phyloP scores from a whole-genome alignment of 352 stramenopile species.

The Globisporangium cystogenes region DNA sequence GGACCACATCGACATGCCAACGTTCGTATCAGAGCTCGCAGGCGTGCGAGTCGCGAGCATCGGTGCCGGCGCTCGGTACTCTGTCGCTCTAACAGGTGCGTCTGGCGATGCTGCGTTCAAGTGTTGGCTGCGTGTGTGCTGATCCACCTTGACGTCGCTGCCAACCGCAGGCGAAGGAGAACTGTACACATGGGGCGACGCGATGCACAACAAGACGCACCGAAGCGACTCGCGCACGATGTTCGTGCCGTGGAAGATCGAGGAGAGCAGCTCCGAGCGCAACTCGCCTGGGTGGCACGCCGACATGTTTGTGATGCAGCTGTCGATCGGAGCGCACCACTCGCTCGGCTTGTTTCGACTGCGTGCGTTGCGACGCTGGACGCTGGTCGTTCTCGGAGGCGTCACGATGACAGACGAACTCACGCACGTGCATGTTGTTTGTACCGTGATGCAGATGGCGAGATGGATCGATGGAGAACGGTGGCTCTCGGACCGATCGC shows the following conservation, averaged over 20 bases:
- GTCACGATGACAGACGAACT: no score
- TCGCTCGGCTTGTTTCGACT: constrained; percentile 47
- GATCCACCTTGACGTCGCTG: no score
- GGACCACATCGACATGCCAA: constrained; percentile 47
- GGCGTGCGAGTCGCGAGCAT: constrained; percentile 30
- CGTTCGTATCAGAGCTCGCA: constrained; percentile 47
- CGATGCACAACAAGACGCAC: constrained; percentile 36
- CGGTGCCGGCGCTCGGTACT: constrained; percentile 49
- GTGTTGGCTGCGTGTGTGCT: no score
- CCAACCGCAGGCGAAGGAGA: constrained; percentile 56
- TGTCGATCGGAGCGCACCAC: constrained; percentile 55
- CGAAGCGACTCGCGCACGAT: constrained; percentile 35
- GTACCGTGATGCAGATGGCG: constrained; percentile 7
- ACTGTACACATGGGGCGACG: constrained; percentile 68
- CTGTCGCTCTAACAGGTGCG: constrained; percentile 39
- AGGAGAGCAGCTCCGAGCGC: constrained; percentile 1
- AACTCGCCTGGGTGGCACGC: constrained; percentile 3
- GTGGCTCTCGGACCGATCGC: constrained; percentile 27
- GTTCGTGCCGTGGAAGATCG: constrained; percentile 59
- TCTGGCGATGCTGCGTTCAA: no score
- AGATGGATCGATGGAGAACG: constrained; percentile 61
- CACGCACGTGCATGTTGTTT: no score
- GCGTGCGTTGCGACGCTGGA: constrained; percentile 16
- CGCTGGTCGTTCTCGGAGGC: no score
- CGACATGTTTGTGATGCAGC: constrained; percentile 41